Evolutionary conservation across 2,329 filamentous ascomycete species (phyloP).

Genomic region (Colletotrichum chrysophilum): DNA sequence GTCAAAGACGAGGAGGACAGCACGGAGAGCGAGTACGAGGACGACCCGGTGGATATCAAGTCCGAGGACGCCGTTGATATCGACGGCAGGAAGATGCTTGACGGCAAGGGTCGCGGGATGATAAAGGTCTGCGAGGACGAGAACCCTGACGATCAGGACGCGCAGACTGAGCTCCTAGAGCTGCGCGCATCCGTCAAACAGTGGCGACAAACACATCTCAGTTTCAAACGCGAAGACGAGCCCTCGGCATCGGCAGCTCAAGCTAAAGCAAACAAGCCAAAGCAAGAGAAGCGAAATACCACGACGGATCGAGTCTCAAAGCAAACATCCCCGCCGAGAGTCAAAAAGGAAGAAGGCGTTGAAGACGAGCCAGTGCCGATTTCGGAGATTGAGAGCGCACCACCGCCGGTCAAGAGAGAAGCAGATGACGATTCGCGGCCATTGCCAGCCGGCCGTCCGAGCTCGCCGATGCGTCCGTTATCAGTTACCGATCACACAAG

Average conservation of each 20-base stretch:
- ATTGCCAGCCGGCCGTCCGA: background rate
- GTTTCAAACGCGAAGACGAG: slow-evolving; percentile 4
- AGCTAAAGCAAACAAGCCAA: background rate
- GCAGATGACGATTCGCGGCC: background rate
- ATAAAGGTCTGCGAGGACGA: slow-evolving; percentile 80
- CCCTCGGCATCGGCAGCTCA: background rate
- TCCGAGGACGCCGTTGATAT: slow-evolving; percentile 65
- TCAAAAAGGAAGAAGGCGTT: slow-evolving; percentile 1
- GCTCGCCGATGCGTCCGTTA: background rate
- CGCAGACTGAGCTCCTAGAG: slow-evolving; percentile 70
- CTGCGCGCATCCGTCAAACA: slow-evolving; percentile 51
- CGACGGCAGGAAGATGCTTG: slow-evolving; percentile 68
- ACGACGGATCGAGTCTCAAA: background rate
- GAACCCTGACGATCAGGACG: slow-evolving; percentile 57
- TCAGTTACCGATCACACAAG: background rate
- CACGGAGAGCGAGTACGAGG: slow-evolving; percentile 52
- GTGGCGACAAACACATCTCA: slow-evolving; percentile 21
- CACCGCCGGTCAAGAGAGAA: slow-evolving; percentile 1
- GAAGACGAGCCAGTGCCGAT: background rate
- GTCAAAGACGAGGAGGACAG: slow-evolving; percentile 37
- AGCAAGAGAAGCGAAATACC: background rate
- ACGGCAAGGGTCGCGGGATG: slow-evolving; percentile 70
- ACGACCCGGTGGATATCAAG: slow-evolving; percentile 43
- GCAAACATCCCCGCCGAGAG: background rate
- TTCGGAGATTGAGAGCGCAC: background rate